A percentile compares a stretch with the other conserved stretches of the same genome.
phyloP scores from a whole-genome alignment of 2,329 filamentous ascomycete species.

The Penicillium occitanis region DNA sequence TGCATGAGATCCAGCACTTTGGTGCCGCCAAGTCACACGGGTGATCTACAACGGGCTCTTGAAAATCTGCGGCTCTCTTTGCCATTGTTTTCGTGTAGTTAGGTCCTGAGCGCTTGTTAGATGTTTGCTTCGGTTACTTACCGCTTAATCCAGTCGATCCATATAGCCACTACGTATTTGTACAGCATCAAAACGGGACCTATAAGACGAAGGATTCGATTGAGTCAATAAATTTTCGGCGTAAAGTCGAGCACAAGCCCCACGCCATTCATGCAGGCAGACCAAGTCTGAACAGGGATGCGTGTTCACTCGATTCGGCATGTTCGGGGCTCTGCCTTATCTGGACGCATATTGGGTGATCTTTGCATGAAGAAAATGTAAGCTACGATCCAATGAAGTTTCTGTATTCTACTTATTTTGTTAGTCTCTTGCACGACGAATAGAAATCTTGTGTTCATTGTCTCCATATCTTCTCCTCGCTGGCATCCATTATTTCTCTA shows the following conservation, averaged over 20 bases:
- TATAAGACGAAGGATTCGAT: not conserved
- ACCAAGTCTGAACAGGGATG: not conserved
- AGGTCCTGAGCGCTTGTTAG: not conserved
- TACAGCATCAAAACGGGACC: not conserved
- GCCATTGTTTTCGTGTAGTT: not conserved
- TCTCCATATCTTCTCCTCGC: not conserved
- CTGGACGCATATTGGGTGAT: constrained; percentile 9
- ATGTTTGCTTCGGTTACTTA: not conserved
- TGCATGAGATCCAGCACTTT: constrained; percentile 12
- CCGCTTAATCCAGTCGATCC: not conserved
- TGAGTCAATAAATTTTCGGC: constrained; percentile 8
- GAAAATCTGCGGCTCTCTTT: constrained; percentile 12
- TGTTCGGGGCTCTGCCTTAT: constrained; percentile 13
- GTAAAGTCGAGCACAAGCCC: not conserved
- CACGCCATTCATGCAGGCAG: constrained; percentile 3
- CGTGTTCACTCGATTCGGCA: not conserved
- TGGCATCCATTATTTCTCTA: not conserved
- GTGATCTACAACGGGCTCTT: constrained; percentile 4
- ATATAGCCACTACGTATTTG: not conserved
- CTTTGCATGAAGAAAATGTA: not conserved
- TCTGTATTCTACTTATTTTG: not conserved
- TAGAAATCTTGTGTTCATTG: not conserved
- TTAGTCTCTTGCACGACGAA: not conserved
- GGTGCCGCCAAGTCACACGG: constrained; percentile 15
- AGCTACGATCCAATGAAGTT: not conserved